These are phyloP conservation scores for Neurospora intermedia DNA, from an alignment of 495 filamentous ascomycete species.

Conservation along the genomic window DNA sequence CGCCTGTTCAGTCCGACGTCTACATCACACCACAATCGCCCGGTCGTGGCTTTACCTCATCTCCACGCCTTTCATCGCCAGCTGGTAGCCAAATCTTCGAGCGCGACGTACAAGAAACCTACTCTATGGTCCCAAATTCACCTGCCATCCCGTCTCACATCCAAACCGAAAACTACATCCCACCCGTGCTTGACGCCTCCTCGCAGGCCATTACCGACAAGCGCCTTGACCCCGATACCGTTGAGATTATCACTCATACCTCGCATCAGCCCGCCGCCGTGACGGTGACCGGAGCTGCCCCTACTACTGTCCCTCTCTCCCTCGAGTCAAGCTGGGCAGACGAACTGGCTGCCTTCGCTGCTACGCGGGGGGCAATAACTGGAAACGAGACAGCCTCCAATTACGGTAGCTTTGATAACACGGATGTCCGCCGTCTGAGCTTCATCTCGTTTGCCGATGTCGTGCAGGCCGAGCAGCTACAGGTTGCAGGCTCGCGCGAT, in stretches of 20 bases:
- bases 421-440: slow-evolving; percentile 70
- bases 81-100: slow-evolving; percentile 84
- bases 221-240: slow-evolving; percentile 62
- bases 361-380: slow-evolving; percentile 16
- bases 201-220: slow-evolving; percentile 80
- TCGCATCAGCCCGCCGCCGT: slow-evolving; percentile 68
- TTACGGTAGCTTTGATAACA: slow-evolving; percentile 60
- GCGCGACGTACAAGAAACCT: slow-evolving; percentile 78
- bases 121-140: slow-evolving; percentile 48
- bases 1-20: slow-evolving; percentile 33
- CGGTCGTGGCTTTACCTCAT: slow-evolving; percentile 43
- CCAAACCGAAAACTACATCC: slow-evolving; percentile 84
- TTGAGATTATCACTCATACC: slow-evolving; percentile 79
- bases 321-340: slow-evolving; percentile 39
- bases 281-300: slow-evolving; percentile 42
- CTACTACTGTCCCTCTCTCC: slow-evolving; percentile 8
- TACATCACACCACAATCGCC: slow-evolving; percentile 40
- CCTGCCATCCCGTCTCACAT: slow-evolving; percentile 81
- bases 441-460: slow-evolving; percentile 95
- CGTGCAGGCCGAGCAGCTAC: slow-evolving; percentile 73
- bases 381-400: slow-evolving; percentile 50
- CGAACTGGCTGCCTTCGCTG: slow-evolving; percentile 42
- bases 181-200: slow-evolving; percentile 77
- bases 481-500: slow-evolving; percentile 40
- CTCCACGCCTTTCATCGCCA: slow-evolving; percentile 52